Evolutionary conservation across 2,329 filamentous ascomycete species (phyloP).

Genomic region (Aspergillus nomiae): DNA sequence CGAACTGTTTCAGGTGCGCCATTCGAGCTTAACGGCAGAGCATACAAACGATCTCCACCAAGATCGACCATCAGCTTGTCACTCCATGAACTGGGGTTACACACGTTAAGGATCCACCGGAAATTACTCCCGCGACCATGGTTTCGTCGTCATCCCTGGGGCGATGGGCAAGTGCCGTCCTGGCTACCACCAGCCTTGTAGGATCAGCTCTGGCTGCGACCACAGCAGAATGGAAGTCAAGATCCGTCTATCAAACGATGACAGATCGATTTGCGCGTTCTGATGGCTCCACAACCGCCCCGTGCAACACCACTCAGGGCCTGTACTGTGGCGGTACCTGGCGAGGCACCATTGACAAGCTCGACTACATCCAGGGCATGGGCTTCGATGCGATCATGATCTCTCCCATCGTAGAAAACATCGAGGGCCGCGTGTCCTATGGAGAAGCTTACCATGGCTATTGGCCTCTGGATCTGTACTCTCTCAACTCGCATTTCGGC

Average conservation of each 20-base stretch:
- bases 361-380: constrained; percentile 52
- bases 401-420: constrained; percentile 41
- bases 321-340: constrained; percentile 65
- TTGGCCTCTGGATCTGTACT: constrained; percentile 49
- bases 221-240: constrained; percentile 40
- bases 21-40: not conserved
- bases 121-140: not conserved
- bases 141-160: not conserved
- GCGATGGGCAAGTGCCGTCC: not conserved
- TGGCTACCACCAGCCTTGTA: not conserved
- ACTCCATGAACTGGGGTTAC: not conserved
- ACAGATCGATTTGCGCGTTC: constrained; percentile 50
- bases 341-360: constrained; percentile 55
- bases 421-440: constrained; percentile 35
- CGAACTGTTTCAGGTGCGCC: not conserved
- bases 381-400: constrained; percentile 45
- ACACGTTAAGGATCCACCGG: not conserved
- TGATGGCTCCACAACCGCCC: constrained; percentile 36
- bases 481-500: constrained; percentile 50
- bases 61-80: not conserved
- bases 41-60: not conserved
- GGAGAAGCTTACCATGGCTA: constrained; percentile 51
- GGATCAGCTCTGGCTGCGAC: constrained; percentile 23
- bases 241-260: constrained; percentile 50
- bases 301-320: constrained; percentile 29